phyloP scores from a whole-genome alignment of 164 flowering plant genomes.

The Chimonanthus salicifolius region DNA sequence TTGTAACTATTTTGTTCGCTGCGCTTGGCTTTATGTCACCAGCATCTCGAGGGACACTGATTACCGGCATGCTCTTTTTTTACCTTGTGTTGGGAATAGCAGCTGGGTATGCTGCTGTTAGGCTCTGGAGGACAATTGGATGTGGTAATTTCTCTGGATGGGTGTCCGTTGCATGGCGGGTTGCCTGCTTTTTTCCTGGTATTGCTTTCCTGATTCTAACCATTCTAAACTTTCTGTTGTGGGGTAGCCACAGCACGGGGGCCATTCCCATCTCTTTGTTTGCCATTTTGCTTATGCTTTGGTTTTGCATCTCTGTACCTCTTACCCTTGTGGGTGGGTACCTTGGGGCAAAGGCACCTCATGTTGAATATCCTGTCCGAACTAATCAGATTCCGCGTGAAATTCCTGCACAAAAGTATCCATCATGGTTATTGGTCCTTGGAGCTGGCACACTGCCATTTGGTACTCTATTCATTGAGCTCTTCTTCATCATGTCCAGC shows the following conservation, averaged over 20 bases:
- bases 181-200: constrained; percentile 82
- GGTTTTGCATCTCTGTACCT: constrained; percentile 89
- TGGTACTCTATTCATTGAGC: constrained; percentile 86
- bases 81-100: constrained; percentile 69
- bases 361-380: constrained; percentile 74
- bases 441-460: constrained; percentile 95
- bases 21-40: constrained; percentile 92
- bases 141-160: constrained; percentile 61
- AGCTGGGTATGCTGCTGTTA: constrained; percentile 81
- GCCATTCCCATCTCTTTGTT: constrained; percentile 74
- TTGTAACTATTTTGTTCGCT: constrained; percentile 74
- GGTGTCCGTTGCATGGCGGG: constrained; percentile 67
- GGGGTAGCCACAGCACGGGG: constrained; percentile 87
- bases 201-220: constrained; percentile 61
- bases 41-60: constrained; percentile 75
- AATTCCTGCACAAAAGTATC: constrained; percentile 76
- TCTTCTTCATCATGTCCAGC: constrained; percentile 89
- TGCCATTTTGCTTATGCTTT: constrained; percentile 57
- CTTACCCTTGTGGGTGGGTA: constrained; percentile 75
- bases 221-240: constrained; percentile 60
- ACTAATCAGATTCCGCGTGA: constrained; percentile 87
- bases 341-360: constrained; percentile 69
- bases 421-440: constrained; percentile 81
- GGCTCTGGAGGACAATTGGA: constrained; percentile 68
- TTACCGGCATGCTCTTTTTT: constrained; percentile 77